Base-by-base conservation (phyloP, 2,329 filamentous ascomycete genomes). In the Colletotrichum sp. region DNA sequence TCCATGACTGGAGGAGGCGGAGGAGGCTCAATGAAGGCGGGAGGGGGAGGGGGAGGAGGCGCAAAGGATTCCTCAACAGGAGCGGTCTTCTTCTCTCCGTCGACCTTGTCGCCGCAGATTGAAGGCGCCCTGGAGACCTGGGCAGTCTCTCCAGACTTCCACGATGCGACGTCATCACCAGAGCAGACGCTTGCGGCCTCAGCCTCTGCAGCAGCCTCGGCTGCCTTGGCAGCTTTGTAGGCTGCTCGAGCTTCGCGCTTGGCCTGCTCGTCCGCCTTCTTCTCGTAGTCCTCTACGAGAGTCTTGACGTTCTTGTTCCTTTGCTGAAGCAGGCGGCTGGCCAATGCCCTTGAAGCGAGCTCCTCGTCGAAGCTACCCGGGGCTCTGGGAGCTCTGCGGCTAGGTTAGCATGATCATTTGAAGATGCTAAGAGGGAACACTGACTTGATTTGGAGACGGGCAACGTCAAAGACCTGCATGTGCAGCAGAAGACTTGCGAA, bases 361-460 rank as follows among this genome's bases (percentile, higher is more conserved):
- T 76, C 73, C n/a, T 73, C 70, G 10, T 76, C 73, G 13, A 76
- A 76, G 12, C 69, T 76, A 8, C 73, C 73, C 10, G 73, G 73
- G 15, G 57, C 49, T 34, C 64, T 72, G 7, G 64, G 59, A 0
- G 60, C 28, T 18, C 73, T 76, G 16, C 3, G 8, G 6, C 10
- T 10, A 15, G 8, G 21, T 73, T 16, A 76, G 44, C n/a, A 15
- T 0, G 2, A 2, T 8, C 9, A 18, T 13, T 16, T 3, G 3
- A 8, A 6, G 8, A 13, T 4, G 13, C 4, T 5, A 10, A 26
- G n/a, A 15, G 21, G 5, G 8, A 16, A 12, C 6, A 36, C 70
- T 52, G 7, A 76, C 73, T 57, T 73, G 44, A 69, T 39, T 1
- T 76, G 73, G 5, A 69, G 70, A 6, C 65, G 55, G 1, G 70